Conservation (phyloP, 2,329 filamentous ascomycete species). For the Rhinocladiella similis region DNA sequence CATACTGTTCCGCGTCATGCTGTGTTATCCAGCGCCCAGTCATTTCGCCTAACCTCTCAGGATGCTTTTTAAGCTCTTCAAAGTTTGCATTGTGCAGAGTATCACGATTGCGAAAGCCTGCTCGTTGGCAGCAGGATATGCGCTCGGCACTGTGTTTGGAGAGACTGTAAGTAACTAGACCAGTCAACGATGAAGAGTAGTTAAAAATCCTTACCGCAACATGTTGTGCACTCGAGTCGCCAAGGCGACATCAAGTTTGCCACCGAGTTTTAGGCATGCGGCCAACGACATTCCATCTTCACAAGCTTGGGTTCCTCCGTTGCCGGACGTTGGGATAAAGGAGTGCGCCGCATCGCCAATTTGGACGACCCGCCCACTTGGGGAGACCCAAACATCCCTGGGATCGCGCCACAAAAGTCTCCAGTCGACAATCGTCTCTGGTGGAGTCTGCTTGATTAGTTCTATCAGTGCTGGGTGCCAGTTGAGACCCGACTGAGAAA, state of each 20-base stretch:
- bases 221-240: conserved; percentile 14
- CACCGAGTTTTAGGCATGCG: conserved; percentile 37
- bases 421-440: conserved; percentile 6
- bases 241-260: conserved; percentile 23
- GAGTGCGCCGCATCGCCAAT: conserved; percentile 57
- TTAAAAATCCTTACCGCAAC: conserved; percentile 1
- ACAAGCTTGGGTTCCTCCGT: conserved; percentile 56
- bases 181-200: background rate
- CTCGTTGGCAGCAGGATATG: conserved; percentile 7
- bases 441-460: background rate
- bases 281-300: conserved; percentile 54
- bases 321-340: conserved; percentile 53
- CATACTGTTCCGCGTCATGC: conserved; percentile 11
- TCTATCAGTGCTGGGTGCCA: conserved; percentile 10
- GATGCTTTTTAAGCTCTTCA: background rate
- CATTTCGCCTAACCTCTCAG: background rate
- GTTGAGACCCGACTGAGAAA: background rate
- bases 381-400: conserved; percentile 4
- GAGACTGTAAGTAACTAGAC: background rate
- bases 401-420: conserved; percentile 9
- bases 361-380: conserved; percentile 39
- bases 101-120: conserved; percentile 9
- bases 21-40: conserved; percentile 6
- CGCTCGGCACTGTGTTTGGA: conserved; percentile 3
- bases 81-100: conserved; percentile 6